Evolutionary conservation across 179 eudicot genomes (phyloP), one percentile per base, ranked within the genome.

Genomic region (Beta lomatogona): DNA sequence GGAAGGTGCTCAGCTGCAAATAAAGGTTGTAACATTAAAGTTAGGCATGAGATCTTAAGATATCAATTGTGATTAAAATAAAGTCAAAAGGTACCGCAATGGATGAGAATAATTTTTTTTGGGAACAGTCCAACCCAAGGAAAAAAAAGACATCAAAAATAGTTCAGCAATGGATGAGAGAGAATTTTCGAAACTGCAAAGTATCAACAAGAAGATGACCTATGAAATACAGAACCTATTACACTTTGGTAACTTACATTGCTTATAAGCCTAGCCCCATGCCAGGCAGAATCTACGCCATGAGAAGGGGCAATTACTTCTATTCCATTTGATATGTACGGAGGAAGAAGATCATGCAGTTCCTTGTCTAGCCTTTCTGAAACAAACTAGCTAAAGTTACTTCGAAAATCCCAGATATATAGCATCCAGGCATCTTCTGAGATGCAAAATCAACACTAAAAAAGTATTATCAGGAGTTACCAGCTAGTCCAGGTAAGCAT

Each of bases 281-380:
- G 90, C 98, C 98, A 95, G 69, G 94, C 93, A 83, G 98, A 91
- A 86, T 95, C 94, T 46, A 80, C 86, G 45, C 97, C 97, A 87
- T 85, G 83, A 46, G 97, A 92, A 22, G 98, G 95, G 71, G 98
- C 87, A 63, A 91, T 64, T 28, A 95, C 97, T 86, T 84, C 86
- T 68, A 93, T 82, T 79, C 97, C 98, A 71, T 53, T 80, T 48
- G 92, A 82, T 61, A 88, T 80, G 81, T 90, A 85, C 41, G 80
- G 75, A 48, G 93, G 91, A 78, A 90, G 89, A 82, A 77, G 77
- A 65, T 73, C 92, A 64, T 55, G 83, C 25, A 95, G 90, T 87
- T 95, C 98, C 86, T 91, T 95, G 80, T 91, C 94, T 82, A 95
- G 86, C 85, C 98, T 91, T 81, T 88, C 98, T 95, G 97, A 73